Percentiles rank a stretch among this genome's conserved stretches.
Conservation (phyloP, 208 protist species). For the Trypanosoma conorhini region DNA sequence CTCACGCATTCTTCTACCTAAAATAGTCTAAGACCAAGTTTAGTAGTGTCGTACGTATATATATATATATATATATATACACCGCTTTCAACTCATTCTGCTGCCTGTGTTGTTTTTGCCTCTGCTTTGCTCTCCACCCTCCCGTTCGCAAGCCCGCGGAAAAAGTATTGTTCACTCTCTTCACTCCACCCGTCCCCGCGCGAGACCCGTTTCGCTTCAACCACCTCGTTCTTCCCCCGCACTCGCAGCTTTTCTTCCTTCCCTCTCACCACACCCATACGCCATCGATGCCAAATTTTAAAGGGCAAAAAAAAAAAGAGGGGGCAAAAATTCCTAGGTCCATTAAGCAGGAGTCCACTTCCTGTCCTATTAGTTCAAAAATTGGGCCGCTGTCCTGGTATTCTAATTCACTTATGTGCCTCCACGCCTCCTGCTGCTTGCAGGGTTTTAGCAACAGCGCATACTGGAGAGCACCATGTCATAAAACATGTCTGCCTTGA, state of each 20-base stretch:
- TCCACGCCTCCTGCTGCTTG: background rate
- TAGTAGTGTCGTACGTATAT: no score
- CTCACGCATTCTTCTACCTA: no score
- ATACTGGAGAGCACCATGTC: slow-evolving; percentile 53
- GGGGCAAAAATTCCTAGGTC: no score
- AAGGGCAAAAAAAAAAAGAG: no score
- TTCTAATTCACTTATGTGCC: background rate
- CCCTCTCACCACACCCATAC: no score
- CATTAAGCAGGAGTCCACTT: no score
- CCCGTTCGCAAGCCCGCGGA: background rate
- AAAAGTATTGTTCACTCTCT: background rate
- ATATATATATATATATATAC: no score
- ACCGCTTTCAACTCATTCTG: background rate
- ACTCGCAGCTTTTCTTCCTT: no score
- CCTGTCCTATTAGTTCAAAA: background rate
- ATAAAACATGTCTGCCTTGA: slow-evolving; percentile 64
- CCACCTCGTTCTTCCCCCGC: no score
- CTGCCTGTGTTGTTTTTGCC: background rate
- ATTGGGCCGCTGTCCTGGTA: background rate
- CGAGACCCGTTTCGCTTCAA: no score
- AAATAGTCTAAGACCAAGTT: no score
- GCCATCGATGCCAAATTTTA: no score
- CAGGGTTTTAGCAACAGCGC: slow-evolving; percentile 28
- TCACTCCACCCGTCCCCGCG: background rate
- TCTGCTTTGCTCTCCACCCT: background rate